phyloP scores from a whole-genome alignment of 2,329 filamentous ascomycete species.

The Aspergillus sojae region DNA sequence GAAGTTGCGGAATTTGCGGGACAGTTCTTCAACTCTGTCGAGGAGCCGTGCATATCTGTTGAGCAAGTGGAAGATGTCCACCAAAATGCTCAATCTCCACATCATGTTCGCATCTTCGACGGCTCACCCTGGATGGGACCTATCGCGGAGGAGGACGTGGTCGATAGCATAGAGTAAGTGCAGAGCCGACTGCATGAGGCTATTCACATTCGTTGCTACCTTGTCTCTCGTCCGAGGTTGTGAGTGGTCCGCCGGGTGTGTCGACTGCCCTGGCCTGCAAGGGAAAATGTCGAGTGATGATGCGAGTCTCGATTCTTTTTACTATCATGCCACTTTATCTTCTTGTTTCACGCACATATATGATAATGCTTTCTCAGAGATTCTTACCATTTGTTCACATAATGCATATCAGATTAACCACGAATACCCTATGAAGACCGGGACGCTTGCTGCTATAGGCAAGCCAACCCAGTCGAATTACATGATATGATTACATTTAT shows the following conservation, averaged over 20 bases:
- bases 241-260: background rate
- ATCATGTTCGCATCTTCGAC: constrained; percentile 3
- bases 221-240: background rate
- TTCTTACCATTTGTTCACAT: background rate
- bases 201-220: background rate
- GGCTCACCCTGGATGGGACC: constrained; percentile 2
- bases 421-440: background rate
- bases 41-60: constrained; percentile 11
- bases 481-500: background rate
- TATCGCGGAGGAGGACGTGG: constrained; percentile 5
- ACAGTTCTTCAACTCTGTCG: constrained; percentile 41
- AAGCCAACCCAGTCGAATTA: background rate
- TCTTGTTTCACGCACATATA: background rate
- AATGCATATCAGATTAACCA: background rate
- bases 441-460: background rate
- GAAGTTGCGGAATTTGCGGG: constrained; percentile 45
- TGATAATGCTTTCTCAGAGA: background rate
- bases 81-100: background rate
- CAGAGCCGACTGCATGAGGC: background rate
- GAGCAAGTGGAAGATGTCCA: constrained; percentile 17
- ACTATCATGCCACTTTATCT: background rate
- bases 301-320: background rate
- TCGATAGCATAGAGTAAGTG: constrained; percentile 3
- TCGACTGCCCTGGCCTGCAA: background rate
- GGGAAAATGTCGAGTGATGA: background rate